These are phyloP conservation scores for peach (Prunus persica) DNA, from an alignment of 306 rosid genomes.

Conservation along the genomic window DNA sequence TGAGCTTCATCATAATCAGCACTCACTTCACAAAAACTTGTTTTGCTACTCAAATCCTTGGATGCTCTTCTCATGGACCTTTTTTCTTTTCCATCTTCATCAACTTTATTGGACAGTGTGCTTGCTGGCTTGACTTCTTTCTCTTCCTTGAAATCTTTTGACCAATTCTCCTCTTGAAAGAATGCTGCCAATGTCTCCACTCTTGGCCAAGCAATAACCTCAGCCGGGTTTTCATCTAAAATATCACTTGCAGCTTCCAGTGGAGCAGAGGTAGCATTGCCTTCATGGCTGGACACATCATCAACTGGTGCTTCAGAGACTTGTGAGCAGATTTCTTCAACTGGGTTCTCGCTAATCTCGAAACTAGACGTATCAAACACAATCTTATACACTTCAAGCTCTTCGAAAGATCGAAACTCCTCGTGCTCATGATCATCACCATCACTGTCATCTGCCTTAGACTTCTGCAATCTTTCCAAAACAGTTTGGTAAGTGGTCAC, in stretches of 20 bases:
- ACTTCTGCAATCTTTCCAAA: constrained; percentile 24
- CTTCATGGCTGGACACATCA: constrained; percentile 20
- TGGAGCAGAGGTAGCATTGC: background rate
- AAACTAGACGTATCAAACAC: constrained; percentile 72
- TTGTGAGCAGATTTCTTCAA: constrained; percentile 37
- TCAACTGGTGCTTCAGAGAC: constrained; percentile 25
- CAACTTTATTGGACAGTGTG: constrained; percentile 50
- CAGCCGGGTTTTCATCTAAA: constrained; percentile 25
- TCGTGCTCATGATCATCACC: constrained; percentile 27
- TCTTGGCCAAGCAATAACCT: constrained; percentile 1
- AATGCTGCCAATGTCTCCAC: background rate
- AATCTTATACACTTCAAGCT: constrained; percentile 72
- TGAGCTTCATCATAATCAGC: background rate
- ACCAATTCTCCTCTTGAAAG: background rate
- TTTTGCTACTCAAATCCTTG: constrained; percentile 21
- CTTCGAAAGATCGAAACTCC: constrained; percentile 43
- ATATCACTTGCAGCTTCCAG: constrained; percentile 13
- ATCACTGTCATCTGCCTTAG: constrained; percentile 21
- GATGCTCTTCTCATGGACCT: constrained; percentile 41
- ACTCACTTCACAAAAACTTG: no score
- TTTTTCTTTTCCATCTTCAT: constrained; percentile 37
- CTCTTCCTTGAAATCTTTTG: constrained; percentile 21
- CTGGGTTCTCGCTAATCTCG: constrained; percentile 21
- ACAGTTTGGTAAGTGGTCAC: constrained; percentile 36
- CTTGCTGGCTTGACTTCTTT: constrained; percentile 24